A percentile compares a stretch with the other conserved stretches of the same genome.
Conservation (phyloP, 768 basidiomycete species). For the Solioccasus polychromus region DNA sequence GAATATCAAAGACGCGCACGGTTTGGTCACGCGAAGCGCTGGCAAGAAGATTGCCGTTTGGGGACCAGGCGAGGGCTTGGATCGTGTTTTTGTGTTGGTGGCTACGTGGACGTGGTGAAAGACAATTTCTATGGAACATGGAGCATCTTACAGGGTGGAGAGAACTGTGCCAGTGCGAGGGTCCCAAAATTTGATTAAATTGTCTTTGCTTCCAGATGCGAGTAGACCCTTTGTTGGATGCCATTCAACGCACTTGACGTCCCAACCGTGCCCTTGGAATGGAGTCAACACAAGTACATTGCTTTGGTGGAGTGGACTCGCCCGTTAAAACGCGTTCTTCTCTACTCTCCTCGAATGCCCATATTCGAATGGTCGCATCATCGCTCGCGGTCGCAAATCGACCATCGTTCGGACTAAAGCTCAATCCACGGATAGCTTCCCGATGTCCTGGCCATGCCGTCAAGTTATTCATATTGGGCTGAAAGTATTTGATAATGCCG, state of each 20-base stretch:
- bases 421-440: constrained; percentile 91
- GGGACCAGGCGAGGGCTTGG: constrained; percentile 90
- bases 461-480: constrained; percentile 98
- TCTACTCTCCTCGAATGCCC: constrained; percentile 89
- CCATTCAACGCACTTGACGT: constrained; percentile 98
- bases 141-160: constrained; percentile 72
- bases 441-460: constrained; percentile 91
- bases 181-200: constrained; percentile 99
- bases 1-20: constrained; percentile 94
- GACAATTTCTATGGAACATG: background rate
- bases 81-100: constrained; percentile 98
- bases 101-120: constrained; percentile 37
- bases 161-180: constrained; percentile 89
- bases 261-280: constrained; percentile 91
- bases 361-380: constrained; percentile 91
- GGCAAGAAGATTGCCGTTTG: constrained; percentile 90
- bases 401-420: constrained; percentile 88
- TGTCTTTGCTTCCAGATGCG: constrained; percentile 95
- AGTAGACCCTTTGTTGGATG: constrained; percentile 95
- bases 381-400: constrained; percentile 95
- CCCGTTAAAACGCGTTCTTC: constrained; percentile 89
- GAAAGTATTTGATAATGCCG: constrained; percentile 98
- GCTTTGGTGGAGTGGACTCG: constrained; percentile 28
- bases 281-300: constrained; percentile 1
- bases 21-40: constrained; percentile 95